A percentile compares a stretch with the other conserved stretches of the same genome.
phyloP scores from a whole-genome alignment of 2,329 filamentous ascomycete species.

The Penicillium sp. region DNA sequence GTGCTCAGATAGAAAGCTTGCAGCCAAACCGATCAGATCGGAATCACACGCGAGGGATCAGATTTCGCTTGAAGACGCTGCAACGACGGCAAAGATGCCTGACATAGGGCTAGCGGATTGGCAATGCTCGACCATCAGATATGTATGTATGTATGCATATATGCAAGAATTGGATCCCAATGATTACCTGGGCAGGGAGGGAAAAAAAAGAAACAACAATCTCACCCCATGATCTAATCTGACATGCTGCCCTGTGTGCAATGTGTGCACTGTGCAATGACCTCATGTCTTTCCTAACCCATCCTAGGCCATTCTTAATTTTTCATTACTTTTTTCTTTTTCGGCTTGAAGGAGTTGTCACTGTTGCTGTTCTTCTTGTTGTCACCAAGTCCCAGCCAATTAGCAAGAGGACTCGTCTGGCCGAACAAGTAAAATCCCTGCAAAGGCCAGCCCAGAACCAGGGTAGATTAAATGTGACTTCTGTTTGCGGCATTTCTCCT shows the following conservation, averaged over 20 bases:
- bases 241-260: constrained; percentile 1
- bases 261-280: not conserved
- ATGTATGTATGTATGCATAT: not conserved
- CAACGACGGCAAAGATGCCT: constrained; percentile 6
- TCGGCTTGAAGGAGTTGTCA: not conserved
- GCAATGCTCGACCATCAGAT: constrained; percentile 16
- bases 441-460: not conserved
- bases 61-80: not conserved
- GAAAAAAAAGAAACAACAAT: not conserved
- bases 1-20: not conserved
- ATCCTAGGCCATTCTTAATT: not conserved
- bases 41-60: constrained; percentile 3
- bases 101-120: not conserved
- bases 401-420: not conserved
- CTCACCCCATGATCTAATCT: not conserved
- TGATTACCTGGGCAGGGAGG: not conserved
- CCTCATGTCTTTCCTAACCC: not conserved
- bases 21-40: not conserved
- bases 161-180: not conserved
- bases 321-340: not conserved
- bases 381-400: not conserved
- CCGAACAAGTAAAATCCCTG: not conserved
- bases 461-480: not conserved
- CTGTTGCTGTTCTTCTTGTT: not conserved
- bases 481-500: not conserved